Base-by-base conservation (phyloP, 164 flowering plant species). In the Umbilicus rupestris region DNA sequence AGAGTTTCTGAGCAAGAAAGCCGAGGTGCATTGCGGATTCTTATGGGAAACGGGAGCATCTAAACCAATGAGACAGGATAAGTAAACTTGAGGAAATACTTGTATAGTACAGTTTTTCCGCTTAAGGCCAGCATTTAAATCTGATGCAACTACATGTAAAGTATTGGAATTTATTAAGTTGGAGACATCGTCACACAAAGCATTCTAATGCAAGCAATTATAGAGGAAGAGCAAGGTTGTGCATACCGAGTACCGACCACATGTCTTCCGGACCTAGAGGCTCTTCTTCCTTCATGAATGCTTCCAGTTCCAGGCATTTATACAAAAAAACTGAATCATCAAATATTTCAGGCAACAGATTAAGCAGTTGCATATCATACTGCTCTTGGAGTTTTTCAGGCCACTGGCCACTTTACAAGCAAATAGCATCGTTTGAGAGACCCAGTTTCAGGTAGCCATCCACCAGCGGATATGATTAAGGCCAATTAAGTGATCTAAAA, bases 181-280 rank as follows among this genome's bases (percentile, higher is more conserved):
- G 50, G 45, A 5, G 45, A 46, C 20, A 46, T 16, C 50, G 16
- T 46, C 50, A 46, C n/a, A 46, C 3, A 46, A 6, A 17, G 3
- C 20, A 17, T 46, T 3, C 22, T 11, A 2, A 2, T 6, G 3
- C 50, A 20, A 50, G 28, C 20, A 55, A 50, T 37, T 35, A 22
- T 28, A 64, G 59, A 31, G 20, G 16, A 44, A 49, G 47, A 50
- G 26, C 22, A 55, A 47, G 52, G 33, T 5, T 29, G 41, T 39
- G 3, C 88, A 66, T 24, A 81, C 90, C 85, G 2, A 88, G 64
- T 26, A 81, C 90, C 85, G 1, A 93, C 98, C 97, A 93, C 97
- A 90, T 93, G 72, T 94, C 97, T 67, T 90, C 97, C 45, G 96
- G 98, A 73, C 98, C 97, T 64, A 93, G 81, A 68, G 97, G 98